These are phyloP conservation scores for Solanum infundibuliforme DNA, from an alignment of 257 asterid species.

Conservation along the genomic window DNA sequence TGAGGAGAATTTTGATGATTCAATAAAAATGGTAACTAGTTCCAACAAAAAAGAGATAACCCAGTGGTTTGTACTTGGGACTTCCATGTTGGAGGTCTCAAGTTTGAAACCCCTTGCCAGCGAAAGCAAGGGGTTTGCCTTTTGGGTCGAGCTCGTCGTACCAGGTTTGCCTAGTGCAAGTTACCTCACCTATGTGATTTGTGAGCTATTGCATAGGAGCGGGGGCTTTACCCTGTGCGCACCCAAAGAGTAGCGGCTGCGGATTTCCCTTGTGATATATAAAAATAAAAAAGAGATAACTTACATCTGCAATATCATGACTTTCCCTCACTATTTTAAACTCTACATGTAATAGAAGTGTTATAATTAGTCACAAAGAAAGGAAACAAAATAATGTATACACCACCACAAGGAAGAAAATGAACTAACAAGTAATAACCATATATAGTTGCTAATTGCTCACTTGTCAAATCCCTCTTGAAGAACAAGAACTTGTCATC, in stretches of 20 bases:
- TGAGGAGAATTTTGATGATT: not conserved
- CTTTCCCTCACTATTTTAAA: not conserved
- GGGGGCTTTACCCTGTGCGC: too few relatives aligned
- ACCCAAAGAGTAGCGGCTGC: too few relatives aligned
- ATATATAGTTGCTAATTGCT: not conserved
- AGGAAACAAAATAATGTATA: not conserved
- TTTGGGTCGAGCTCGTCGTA: too few relatives aligned
- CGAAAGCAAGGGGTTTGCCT: too few relatives aligned
- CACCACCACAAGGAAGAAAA: not conserved
- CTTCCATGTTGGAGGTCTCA: too few relatives aligned
- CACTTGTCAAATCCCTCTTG: conserved; percentile 21
- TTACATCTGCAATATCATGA: not conserved
- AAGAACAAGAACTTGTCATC: conserved; percentile 33
- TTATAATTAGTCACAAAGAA: not conserved
- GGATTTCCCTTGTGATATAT: too few relatives aligned
- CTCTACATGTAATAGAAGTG: not conserved
- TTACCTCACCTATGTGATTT: too few relatives aligned
- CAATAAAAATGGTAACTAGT: not conserved
- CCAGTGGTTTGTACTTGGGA: too few relatives aligned
- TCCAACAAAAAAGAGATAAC: not conserved
- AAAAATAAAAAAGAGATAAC: not conserved
- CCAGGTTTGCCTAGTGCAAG: too few relatives aligned
- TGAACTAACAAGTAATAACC: not conserved
- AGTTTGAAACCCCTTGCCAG: too few relatives aligned
- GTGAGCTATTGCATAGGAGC: too few relatives aligned